Evolutionary conservation across 2,329 filamentous ascomycete genomes (phyloP), one percentile per base, ranked within the genome.

Genomic region (Cyphellophora europaea): DNA sequence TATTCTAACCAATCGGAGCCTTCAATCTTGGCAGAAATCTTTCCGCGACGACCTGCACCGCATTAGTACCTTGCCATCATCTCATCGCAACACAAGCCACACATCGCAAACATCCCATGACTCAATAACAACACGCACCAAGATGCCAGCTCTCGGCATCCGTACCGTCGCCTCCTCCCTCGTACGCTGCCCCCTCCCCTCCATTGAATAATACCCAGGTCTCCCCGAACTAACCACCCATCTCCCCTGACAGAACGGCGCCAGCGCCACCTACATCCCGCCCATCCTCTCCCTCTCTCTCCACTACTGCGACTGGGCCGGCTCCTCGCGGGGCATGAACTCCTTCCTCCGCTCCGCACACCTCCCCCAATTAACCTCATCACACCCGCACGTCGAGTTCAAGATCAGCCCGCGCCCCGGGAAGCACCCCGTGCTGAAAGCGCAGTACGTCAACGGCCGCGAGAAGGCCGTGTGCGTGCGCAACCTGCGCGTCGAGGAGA

Each of bases 251-350:
- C 53, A 96, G 88, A 96, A 98, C 68, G 91, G 91, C 71, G 72
- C 96, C 49, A 89, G n/a, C n/a, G n/a, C 89, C 53, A 84, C 88
- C 58, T 96, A 96, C 69, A 85, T 98, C 62, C 76, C 95, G 39
- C 89, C 94, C 69, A 98, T 91, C 77, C 93, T 86, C 71, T 83
- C 81, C 56, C 70, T 98, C 59, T 85, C 94, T 60, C 85, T 98
- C 56, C 84, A 93, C 67, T 98, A 94, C 69, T 96, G 91, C 69
- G 87, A 96, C 71, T 88, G 82, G 76, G 85, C 83, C 38, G 91
- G 88, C 44, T 93, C 85, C 60, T 96, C 89, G 23, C 77, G 69
- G 54, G 91, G 91, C 56, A 95, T 96, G 87, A 91, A 93, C 84
- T 91, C 70, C 45, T 27, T 41, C 16, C 32, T 42, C 13, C 5